A percentile compares a stretch with the other conserved stretches of the same genome.
Evolutionary conservation across 192 early-diverging fungal genomes (phyloP).

Genomic region (Powellomyces hirtus): DNA sequence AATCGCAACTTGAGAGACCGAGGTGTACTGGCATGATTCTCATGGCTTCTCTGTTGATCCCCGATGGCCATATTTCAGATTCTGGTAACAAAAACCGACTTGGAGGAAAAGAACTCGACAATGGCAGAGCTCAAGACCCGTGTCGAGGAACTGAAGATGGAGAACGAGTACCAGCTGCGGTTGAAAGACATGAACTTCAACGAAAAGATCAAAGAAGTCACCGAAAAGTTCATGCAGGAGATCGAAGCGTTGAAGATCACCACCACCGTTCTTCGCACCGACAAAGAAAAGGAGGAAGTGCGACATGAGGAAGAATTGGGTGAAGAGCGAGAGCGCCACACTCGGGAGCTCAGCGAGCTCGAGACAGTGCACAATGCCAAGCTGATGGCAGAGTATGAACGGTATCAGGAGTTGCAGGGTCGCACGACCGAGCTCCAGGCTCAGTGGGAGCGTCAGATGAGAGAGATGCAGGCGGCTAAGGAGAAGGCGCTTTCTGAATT

Average conservation of each 20-base stretch:
- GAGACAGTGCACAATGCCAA: conserved; percentile 54
- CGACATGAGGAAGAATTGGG: conserved; percentile 59
- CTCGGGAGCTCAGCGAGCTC: conserved; percentile 51
- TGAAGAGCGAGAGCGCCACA: conserved; percentile 52
- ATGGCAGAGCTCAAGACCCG: conserved; percentile 58
- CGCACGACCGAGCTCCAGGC: conserved; percentile 50
- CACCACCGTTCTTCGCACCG: conserved; percentile 51
- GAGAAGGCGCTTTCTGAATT: conserved; percentile 50
- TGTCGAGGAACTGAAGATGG: conserved; percentile 66
- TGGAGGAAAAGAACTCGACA: conserved; percentile 58
- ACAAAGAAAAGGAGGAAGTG: conserved; percentile 66
- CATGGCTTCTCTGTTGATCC: neutral
- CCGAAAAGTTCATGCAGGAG: conserved; percentile 65
- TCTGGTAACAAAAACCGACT: conserved; percentile 60
- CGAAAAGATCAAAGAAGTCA: conserved; percentile 65
- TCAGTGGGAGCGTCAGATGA: conserved; percentile 58
- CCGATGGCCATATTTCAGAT: conserved; percentile 33
- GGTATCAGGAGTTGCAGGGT: conserved; percentile 53
- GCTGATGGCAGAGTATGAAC: conserved; percentile 64
- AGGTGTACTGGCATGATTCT: neutral
- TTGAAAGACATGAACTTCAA: conserved; percentile 70
- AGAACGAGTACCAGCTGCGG: conserved; percentile 65
- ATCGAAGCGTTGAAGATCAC: conserved; percentile 64
- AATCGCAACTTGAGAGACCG: too few relatives aligned
- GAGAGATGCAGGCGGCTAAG: conserved; percentile 50